Base-by-base conservation (phyloP, 768 basidiomycete species). In the Kockovaella imperatae region DNA sequence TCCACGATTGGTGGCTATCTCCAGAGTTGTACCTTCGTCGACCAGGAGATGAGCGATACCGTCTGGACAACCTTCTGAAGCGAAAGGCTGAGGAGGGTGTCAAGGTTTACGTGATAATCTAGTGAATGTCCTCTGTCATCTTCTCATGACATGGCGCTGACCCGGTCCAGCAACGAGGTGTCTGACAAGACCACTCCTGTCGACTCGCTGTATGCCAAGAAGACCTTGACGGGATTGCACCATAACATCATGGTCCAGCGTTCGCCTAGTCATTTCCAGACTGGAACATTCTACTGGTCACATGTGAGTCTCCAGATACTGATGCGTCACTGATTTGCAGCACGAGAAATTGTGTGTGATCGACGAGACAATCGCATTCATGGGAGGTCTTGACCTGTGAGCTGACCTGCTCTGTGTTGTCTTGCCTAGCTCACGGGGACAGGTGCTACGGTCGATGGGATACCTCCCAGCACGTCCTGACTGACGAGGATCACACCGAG, bases 341-440 rank as follows among this genome's bases (percentile, higher is more conserved):
- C 95, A 97, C 70, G 95, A 99, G 76, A 99, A 99, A 67, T 67
- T 99, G 54, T 97, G 93, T 64, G 89, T 96, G 13, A 86, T 99
- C 52, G 95, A 99, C 67, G 86, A 95, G 67, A 81, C 88, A 1
- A 95, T 97, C 54, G 91, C 87, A 0, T 99, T 97, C 73, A 95
- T 89, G 87, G 95, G 95, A 15, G 95, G 95, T 2, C 72, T 99
- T 35, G 95, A 99, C 71, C 77, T 93, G 28, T 93, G 87, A 68
- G 95, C 54, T 38, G 17, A 49, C 18, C 7, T 28, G 7, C 40
- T 26, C 34, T 17, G 15, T 18, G 24, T 23, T 26, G 20, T 43
- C 11, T 17, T 3, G 26, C 34, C 21, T 10, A 4, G 29, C 40
- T 50, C 6, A 47, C 43, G 21, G 15, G 28, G 38, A 5, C 17